Evolutionary conservation across 352 stramenopile genomes (phyloP).

Genomic region (Phytophthora palmivora): DNA sequence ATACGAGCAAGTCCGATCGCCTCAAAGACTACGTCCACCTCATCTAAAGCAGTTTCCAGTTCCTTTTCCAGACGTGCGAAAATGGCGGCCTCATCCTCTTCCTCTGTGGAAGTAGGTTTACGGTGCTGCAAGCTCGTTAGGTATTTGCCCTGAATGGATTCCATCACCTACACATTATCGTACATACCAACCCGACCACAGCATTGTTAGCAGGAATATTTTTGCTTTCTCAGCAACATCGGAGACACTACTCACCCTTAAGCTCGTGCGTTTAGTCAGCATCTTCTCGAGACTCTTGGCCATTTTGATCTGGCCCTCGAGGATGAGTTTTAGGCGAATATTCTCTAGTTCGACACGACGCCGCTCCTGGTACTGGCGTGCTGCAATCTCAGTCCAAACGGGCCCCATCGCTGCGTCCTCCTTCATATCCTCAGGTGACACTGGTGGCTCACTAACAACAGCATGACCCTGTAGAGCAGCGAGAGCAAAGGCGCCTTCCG

Average conservation of each 20-base stretch:
- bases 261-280: constrained; percentile 57
- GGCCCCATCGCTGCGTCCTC: constrained; percentile 45
- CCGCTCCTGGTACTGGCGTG: constrained; percentile 56
- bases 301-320: constrained; percentile 63
- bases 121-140: constrained; percentile 46
- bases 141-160: constrained; percentile 58
- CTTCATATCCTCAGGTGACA: constrained; percentile 33
- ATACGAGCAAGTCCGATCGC: constrained; percentile 54
- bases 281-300: constrained; percentile 62
- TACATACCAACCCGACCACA: constrained; percentile 36
- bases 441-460: constrained; percentile 12
- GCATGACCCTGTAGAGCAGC: constrained; percentile 29
- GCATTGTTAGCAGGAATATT: constrained; percentile 29
- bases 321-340: constrained; percentile 56
- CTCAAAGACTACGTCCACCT: constrained; percentile 61
- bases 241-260: constrained; percentile 34
- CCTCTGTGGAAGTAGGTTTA: constrained; percentile 44
- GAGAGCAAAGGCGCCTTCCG: constrained; percentile 28
- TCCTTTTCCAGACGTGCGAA: constrained; percentile 55
- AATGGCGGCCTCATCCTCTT: constrained; percentile 55
- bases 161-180: constrained; percentile 41
- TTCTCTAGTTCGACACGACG: constrained; percentile 63
- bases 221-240: constrained; percentile 2
- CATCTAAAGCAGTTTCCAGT: constrained; percentile 46
- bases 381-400: constrained; percentile 63